Base-by-base conservation (phyloP, 352 stramenopile species). In the Globisporangium parvum region DNA sequence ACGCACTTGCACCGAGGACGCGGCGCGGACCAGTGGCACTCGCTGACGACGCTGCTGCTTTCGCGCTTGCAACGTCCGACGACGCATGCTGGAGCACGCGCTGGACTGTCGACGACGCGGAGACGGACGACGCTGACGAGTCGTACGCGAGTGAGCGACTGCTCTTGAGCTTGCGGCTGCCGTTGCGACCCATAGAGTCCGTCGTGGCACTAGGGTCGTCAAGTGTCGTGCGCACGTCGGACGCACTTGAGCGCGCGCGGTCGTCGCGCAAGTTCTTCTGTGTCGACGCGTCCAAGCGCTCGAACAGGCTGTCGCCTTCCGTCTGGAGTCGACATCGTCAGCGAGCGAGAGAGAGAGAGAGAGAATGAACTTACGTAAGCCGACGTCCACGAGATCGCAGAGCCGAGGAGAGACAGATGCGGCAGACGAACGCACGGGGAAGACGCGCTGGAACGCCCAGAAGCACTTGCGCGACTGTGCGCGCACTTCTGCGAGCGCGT, bases 381-480 rank as follows among this genome's bases (percentile, higher is more conserved):
- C n/a, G n/a, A n/a, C n/a, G n/a, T n/a, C n/a, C n/a, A n/a, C n/a
- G n/a, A n/a, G n/a, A n/a, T n/a, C n/a, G n/a, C n/a, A n/a, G n/a
- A n/a, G n/a, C n/a, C n/a, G n/a, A n/a, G n/a, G n/a, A 21, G 44
- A 40, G 31, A 52, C 44, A 28, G 35, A 48, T 55, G 17, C 2
- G 4, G 21, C 40, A 26, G 10, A 24, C 53, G 5, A 14, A 60
- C 65, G 15, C 63, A 86, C 79, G 26, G 75, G 63, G 35, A 91
- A 93, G 6, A 89, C 53, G 24, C 77, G 40, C 41, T 92, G 78
- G 47, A 85, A 79, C 15, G 77, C 71, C 84, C 84, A 94, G 51
- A 80, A 94, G 37, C 79, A 92, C 49, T 90, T 89, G 57, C 84
- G 71, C 28, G 81, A 77, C 47, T 88, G 75, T 5, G 76, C 75